Percentiles rank a stretch among this genome's conserved stretches.
Conservation (phyloP, 2,329 filamentous ascomycete genomes). For the Fusarium vanettenii region DNA sequence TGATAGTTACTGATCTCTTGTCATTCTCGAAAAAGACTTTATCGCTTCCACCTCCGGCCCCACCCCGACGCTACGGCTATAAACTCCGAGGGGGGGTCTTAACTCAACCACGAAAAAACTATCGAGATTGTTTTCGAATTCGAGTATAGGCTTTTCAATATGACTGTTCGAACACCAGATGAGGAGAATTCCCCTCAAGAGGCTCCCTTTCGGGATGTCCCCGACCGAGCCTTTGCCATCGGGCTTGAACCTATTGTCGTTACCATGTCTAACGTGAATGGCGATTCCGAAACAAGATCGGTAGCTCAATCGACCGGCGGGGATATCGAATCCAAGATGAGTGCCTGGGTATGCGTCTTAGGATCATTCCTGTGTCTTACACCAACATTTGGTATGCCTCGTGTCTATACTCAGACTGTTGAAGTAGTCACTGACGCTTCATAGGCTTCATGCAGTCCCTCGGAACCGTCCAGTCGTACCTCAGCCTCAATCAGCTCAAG, state of each 20-base stretch:
- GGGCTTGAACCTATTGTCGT: conserved; percentile 29
- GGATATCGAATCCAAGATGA: conserved; percentile 30
- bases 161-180: not conserved
- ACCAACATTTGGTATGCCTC: not conserved
- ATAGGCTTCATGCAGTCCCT: conserved; percentile 60
- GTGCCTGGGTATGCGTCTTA: conserved; percentile 41
- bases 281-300: conserved; percentile 25
- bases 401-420: not conserved
- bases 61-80: conserved; percentile 9
- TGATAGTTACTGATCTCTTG: not conserved
- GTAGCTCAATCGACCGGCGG: conserved; percentile 11
- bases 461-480: conserved; percentile 61
- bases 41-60: conserved; percentile 5
- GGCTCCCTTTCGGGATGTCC: conserved; percentile 4
- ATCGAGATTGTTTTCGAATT: not conserved
- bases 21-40: not conserved
- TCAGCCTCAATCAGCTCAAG: conserved; percentile 56
- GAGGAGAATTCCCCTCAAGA: not conserved
- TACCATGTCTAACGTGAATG: conserved; percentile 26
- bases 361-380: conserved; percentile 38
- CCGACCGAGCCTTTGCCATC: conserved; percentile 19
- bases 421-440: not conserved
- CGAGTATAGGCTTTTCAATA: not conserved
- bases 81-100: not conserved
- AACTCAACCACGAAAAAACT: not conserved